phyloP scores from a whole-genome alignment of 129 eudicot species.

The Tanacetum coccineum region DNA sequence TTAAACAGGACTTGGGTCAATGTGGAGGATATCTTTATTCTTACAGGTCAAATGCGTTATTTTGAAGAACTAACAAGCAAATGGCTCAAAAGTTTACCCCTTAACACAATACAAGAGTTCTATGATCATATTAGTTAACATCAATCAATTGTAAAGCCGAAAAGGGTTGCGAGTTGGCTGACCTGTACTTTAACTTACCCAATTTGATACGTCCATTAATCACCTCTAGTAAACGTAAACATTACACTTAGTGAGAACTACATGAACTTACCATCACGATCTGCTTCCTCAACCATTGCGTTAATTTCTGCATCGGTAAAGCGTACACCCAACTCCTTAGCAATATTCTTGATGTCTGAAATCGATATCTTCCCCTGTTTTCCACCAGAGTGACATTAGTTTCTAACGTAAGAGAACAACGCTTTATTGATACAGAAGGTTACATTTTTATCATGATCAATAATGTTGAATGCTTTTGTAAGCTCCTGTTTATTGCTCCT shows the following conservation, averaged over 20 bases:
- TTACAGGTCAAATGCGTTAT: no score
- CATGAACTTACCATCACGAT: constrained; percentile 59
- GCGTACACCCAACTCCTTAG: constrained; percentile 64
- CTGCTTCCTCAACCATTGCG: constrained; percentile 73
- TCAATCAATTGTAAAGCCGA: no score
- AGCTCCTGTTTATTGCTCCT: constrained; percentile 69
- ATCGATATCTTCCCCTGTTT: constrained; percentile 65
- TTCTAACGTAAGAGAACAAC: constrained; percentile 1
- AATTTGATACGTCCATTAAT: background rate
- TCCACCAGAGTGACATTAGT: constrained; percentile 8
- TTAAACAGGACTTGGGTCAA: background rate
- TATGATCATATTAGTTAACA: no score
- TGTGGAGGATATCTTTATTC: no score
- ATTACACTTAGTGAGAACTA: background rate
- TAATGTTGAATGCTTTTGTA: constrained; percentile 57
- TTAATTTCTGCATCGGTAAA: constrained; percentile 61
- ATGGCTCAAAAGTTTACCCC: background rate
- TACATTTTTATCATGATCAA: constrained; percentile 77
- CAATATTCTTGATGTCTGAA: constrained; percentile 61
- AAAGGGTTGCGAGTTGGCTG: no score
- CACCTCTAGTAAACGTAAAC: background rate
- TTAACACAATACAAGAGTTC: no score
- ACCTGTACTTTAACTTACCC: background rate
- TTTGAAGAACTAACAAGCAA: background rate
- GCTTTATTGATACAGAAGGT: background rate